phyloP scores from a whole-genome alignment of 163 green algal species.

The Chloromonas sp. region DNA sequence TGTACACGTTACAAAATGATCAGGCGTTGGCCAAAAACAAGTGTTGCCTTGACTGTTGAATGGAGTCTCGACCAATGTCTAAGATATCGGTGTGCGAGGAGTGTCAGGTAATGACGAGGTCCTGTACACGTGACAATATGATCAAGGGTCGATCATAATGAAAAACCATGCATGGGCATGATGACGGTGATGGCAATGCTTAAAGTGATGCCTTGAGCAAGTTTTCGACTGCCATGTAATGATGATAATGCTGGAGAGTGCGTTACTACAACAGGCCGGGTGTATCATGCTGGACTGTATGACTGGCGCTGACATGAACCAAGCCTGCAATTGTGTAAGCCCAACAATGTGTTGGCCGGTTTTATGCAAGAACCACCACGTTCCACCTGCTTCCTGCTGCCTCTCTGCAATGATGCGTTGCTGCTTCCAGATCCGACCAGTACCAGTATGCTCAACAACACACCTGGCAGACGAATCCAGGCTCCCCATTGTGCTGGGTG shows the following conservation, averaged over 20 bases:
- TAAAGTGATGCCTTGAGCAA: background rate
- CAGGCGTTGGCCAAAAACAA: background rate
- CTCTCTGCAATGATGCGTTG: too few relatives aligned
- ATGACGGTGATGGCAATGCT: background rate
- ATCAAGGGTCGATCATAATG: too few relatives aligned
- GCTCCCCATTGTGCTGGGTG: constrained; percentile 27
- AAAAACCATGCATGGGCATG: background rate
- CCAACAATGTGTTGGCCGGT: too few relatives aligned
- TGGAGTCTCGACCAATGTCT: background rate
- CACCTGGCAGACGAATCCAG: constrained; percentile 35
- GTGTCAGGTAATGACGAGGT: too few relatives aligned
- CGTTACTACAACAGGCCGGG: too few relatives aligned
- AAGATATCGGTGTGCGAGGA: background rate
- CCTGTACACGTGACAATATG: too few relatives aligned
- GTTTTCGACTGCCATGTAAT: background rate
- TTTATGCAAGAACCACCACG: too few relatives aligned
- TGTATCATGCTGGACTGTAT: too few relatives aligned
- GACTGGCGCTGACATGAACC: too few relatives aligned
- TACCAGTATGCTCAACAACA: background rate
- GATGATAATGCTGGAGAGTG: background rate
- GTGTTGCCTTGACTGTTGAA: background rate
- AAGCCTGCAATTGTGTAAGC: too few relatives aligned
- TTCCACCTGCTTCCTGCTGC: too few relatives aligned
- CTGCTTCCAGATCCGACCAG: too few relatives aligned
- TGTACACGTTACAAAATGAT: background rate